Evolutionary conservation across 495 filamentous ascomycete species (phyloP).

Genomic region (Jackrogersella minutella): DNA sequence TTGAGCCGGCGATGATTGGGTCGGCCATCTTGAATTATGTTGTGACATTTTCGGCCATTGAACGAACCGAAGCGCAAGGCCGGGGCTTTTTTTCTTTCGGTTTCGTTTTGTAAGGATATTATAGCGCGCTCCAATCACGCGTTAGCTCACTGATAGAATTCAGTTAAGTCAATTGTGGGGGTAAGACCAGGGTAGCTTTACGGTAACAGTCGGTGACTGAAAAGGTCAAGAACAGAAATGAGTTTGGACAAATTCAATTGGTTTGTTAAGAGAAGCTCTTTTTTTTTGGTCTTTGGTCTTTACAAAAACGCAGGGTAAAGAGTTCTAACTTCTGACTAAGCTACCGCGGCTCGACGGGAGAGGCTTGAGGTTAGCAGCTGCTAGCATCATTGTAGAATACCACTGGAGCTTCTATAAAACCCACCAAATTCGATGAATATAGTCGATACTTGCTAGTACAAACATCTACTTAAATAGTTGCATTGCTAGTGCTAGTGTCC

Average conservation of each 20-base stretch:
- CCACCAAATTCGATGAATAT: too few species aligned
- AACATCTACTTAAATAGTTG: too few species aligned
- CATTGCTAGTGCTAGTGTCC: not conserved
- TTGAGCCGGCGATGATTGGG: constrained; percentile 34
- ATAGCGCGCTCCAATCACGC: constrained; percentile 26
- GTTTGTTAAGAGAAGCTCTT: constrained; percentile 1
- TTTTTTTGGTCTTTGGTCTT: too few species aligned
- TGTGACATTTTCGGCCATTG: constrained; percentile 36
- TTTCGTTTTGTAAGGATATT: constrained; percentile 19
- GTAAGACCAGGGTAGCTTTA: constrained; percentile 21
- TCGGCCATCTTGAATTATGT: constrained; percentile 9
- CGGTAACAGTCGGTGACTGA: constrained; percentile 39
- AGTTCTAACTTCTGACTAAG: constrained; percentile 21
- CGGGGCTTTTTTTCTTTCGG: constrained; percentile 12
- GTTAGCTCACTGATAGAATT: constrained; percentile 16
- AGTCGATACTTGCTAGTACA: too few species aligned
- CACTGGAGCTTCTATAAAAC: too few species aligned
- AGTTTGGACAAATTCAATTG: constrained; percentile 16
- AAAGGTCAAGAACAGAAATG: constrained; percentile 15
- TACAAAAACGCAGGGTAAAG: not conserved
- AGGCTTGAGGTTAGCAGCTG: constrained; percentile 9
- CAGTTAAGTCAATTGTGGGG: constrained; percentile 34
- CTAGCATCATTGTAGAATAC: not conserved
- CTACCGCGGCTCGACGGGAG: constrained; percentile 7
- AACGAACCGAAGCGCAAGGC: constrained; percentile 31